phyloP scores from a whole-genome alignment of 2,329 filamentous ascomycete genomes.

The Albifimbria verrucaria region DNA sequence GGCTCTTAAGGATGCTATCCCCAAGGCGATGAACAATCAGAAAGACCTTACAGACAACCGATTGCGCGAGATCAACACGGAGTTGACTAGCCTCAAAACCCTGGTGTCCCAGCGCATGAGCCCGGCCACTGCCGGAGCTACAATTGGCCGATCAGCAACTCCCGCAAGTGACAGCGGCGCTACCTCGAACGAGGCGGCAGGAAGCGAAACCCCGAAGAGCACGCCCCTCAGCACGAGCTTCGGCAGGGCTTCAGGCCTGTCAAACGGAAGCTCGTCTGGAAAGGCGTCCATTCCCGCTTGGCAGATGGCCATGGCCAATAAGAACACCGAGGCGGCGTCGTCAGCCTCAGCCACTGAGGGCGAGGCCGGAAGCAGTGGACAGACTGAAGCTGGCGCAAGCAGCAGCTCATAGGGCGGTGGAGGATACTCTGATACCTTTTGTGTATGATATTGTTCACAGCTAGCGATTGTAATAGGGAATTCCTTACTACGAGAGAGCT shows the following conservation, averaged over 20 bases:
- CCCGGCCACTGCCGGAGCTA: conserved; percentile 16
- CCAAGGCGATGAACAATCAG: conserved; percentile 83
- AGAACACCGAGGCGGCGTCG: conserved; percentile 28
- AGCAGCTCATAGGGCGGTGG: conserved; percentile 6
- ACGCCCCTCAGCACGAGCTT: conserved; percentile 20
- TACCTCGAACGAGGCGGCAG: conserved; percentile 24
- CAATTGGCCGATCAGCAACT: conserved; percentile 18
- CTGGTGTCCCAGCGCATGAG: conserved; percentile 67
- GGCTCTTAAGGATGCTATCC: conserved; percentile 77
- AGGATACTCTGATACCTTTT: too few species aligned
- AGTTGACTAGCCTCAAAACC: conserved; percentile 90
- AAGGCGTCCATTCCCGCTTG: conserved; percentile 75
- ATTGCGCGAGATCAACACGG: conserved; percentile 78
- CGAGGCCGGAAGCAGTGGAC: conserved; percentile 16
- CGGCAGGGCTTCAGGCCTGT: conserved; percentile 35
- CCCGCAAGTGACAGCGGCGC: conserved; percentile 12
- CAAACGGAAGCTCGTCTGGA: conserved; percentile 30
- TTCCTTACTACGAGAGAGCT: too few species aligned
- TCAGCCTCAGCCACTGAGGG: conserved; percentile 22
- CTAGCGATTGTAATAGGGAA: not conserved
- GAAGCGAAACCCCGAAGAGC: conserved; percentile 20
- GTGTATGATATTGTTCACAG: not conserved
- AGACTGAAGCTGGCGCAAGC: conserved; percentile 5
- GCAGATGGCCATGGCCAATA: conserved; percentile 70
- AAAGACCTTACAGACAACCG: conserved; percentile 79